Conservation (phyloP, 2,329 filamentous ascomycete genomes). For the Penicillium fuscoglaucum region DNA sequence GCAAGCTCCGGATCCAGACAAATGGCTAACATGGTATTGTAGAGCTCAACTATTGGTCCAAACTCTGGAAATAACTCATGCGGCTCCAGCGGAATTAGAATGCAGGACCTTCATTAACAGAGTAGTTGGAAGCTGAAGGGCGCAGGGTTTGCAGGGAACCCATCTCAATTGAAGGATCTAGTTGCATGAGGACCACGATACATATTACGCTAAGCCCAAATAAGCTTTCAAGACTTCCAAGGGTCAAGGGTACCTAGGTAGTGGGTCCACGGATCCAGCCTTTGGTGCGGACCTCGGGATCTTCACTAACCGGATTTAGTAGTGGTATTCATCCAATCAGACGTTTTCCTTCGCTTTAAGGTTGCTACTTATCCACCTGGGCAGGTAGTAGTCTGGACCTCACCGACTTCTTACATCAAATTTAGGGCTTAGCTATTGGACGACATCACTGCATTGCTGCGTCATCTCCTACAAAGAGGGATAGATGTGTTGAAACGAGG, state of each 20-base stretch:
- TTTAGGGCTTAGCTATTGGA: background rate
- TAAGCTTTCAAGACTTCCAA: too few species aligned
- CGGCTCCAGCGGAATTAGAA: too few species aligned
- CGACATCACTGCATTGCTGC: background rate
- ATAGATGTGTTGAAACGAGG: background rate
- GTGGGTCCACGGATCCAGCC: background rate
- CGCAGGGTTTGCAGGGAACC: background rate
- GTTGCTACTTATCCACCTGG: background rate
- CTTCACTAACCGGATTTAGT: background rate
- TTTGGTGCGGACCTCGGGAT: background rate
- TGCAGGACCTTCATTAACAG: too few species aligned
- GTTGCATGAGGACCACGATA: background rate
- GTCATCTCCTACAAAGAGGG: background rate
- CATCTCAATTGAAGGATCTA: background rate
- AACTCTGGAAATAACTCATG: too few species aligned
- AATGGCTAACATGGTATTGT: too few species aligned
- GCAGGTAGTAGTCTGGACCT: background rate
- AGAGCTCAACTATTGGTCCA: too few species aligned
- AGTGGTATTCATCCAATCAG: slow-evolving; percentile 1
- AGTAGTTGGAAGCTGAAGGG: background rate
- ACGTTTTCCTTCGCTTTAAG: background rate
- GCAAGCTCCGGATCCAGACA: too few species aligned
- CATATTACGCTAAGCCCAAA: too few species aligned
- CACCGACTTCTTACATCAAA: background rate
- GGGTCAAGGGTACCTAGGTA: too few species aligned